These are phyloP conservation scores for Hermanozyma aechmeae DNA, from an alignment of 805 yeast genomes.

Conservation along the genomic window DNA sequence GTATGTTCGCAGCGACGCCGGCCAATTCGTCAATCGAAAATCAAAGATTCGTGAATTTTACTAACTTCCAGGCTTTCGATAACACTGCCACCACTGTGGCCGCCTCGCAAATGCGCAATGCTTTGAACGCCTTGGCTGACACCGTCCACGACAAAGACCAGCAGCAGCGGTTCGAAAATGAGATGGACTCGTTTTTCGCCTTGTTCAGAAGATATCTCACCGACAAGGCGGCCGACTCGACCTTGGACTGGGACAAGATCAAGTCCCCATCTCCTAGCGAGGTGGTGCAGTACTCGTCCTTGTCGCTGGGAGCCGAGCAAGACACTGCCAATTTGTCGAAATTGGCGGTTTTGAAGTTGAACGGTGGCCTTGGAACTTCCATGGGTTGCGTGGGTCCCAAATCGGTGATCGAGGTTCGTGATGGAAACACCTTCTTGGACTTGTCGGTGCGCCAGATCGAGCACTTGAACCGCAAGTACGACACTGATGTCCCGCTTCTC, in stretches of 20 bases:
- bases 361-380: conserved; percentile 98
- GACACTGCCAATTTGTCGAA: conserved; percentile 51
- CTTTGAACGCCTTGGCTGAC: conserved; percentile 82
- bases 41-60: conserved; percentile 2
- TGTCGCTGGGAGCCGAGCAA: conserved; percentile 20
- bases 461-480: conserved; percentile 81
- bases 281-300: conserved; percentile 67
- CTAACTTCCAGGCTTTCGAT: conserved; percentile 64
- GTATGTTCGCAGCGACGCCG: conserved; percentile 27
- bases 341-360: conserved; percentile 90
- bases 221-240: conserved; percentile 78
- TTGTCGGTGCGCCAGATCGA: conserved; percentile 95
- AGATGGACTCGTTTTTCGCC: conserved; percentile 91
- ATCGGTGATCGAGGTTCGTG: conserved; percentile 96
- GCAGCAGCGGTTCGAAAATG: conserved; percentile 64
- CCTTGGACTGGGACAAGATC: conserved; percentile 92
- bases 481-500: conserved; percentile 89
- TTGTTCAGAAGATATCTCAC: conserved; percentile 85
- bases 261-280: conserved; percentile 84
- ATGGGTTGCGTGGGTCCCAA: conserved; percentile 99
- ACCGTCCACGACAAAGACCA: conserved; percentile 47
- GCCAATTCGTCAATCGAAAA: neutral
- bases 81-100: conserved; percentile 91
- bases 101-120: conserved; percentile 96
- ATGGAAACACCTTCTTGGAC: conserved; percentile 94